Conservation (phyloP, 1,284 basidiomycete species). For the Bondarzewia mesenterica region DNA sequence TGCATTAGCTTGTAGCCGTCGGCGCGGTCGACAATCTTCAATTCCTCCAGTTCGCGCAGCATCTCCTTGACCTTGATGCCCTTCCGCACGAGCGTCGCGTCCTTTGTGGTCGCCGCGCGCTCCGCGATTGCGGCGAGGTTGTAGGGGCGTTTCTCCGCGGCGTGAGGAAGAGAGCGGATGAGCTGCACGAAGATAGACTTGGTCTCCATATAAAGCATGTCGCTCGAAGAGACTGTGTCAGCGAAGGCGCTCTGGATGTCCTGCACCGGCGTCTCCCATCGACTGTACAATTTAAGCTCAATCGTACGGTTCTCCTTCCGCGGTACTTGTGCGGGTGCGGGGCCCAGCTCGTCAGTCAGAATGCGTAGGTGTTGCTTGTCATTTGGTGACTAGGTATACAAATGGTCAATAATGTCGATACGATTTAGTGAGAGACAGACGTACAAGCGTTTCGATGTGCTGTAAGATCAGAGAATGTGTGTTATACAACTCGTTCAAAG, state of each 20-base stretch:
- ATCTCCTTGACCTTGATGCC: conserved; percentile 99
- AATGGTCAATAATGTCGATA: conserved; percentile 6
- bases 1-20: conserved; percentile 94
- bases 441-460: conserved; percentile 89
- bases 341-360: conserved; percentile 89
- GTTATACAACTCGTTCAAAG: conserved; percentile 98
- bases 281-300: conserved; percentile 88
- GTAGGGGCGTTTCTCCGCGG: conserved; percentile 81
- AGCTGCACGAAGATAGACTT: conserved; percentile 99
- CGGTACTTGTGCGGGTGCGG: conserved; percentile 89
- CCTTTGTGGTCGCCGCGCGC: conserved; percentile 93
- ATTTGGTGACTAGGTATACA: conserved; percentile 72
- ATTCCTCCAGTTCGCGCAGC: conserved; percentile 91
- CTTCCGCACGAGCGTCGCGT: conserved; percentile 88
- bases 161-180: conserved; percentile 87
- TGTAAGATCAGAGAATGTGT: conserved; percentile 93
- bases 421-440: conserved; percentile 22
- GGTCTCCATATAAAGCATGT: conserved; percentile 99
- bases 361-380: conserved; percentile 97
- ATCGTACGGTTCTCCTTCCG: conserved; percentile 96
- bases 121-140: conserved; percentile 89
- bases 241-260: conserved; percentile 95
- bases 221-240: conserved; percentile 95
- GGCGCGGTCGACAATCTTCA: conserved; percentile 73
- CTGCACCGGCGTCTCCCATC: conserved; percentile 99